phyloP scores from a whole-genome alignment of 1,139 yeast genomes.

The Lodderomyces metapsilosis region DNA sequence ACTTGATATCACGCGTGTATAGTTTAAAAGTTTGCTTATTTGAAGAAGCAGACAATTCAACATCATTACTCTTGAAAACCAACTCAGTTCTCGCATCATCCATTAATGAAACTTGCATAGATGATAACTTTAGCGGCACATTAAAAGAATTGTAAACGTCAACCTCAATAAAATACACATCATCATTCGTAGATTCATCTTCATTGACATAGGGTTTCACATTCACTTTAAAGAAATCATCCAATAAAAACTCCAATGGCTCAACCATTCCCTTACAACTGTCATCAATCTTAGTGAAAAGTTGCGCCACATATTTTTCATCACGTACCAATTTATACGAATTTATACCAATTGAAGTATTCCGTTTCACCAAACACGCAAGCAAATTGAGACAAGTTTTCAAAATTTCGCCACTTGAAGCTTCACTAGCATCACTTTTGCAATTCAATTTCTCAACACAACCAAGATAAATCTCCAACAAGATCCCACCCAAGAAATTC shows the following conservation, averaged over 20 bases:
- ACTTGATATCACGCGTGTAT: conserved; percentile 21
- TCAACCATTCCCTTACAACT: conserved; percentile 19
- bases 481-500: conserved; percentile 64
- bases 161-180: conserved; percentile 25
- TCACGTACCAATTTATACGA: conserved; percentile 26
- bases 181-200: conserved; percentile 18
- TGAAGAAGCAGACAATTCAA: conserved; percentile 13
- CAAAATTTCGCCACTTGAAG: conserved; percentile 23
- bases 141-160: conserved; percentile 26
- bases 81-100: conserved; percentile 16
- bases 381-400: conserved; percentile 35
- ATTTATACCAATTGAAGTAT: conserved; percentile 27
- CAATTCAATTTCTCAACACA: conserved; percentile 55
- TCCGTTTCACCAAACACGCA: conserved; percentile 22
- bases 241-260: conserved; percentile 24
- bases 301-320: conserved; percentile 18
- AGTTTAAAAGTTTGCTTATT: conserved; percentile 20
- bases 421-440: conserved; percentile 15
- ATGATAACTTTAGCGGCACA: conserved; percentile 23
- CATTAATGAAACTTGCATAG: conserved; percentile 21
- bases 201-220: conserved; percentile 27
- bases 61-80: conserved; percentile 3
- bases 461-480: conserved; percentile 64
- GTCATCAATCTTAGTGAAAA: conserved; percentile 23
- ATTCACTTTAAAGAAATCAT: conserved; percentile 27